Base-by-base conservation (phyloP, 768 basidiomycete species). In the Auriculariales sp. region DNA sequence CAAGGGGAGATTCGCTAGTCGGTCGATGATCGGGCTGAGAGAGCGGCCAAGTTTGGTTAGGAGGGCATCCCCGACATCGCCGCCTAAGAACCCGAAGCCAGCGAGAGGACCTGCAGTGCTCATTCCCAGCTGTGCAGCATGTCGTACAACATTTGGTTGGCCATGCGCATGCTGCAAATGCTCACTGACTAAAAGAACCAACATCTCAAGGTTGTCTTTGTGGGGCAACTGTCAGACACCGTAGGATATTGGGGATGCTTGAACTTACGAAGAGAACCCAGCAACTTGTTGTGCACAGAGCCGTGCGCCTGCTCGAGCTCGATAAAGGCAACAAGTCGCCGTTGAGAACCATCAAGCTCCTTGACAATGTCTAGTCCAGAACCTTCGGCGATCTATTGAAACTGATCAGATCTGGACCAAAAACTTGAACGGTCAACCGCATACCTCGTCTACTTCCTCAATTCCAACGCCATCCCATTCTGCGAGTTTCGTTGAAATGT, bases 121-220 rank as follows among this genome's bases (percentile, higher is more conserved):
- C 68, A 80, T 70, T 3, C 73, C 70, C 61, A 71, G 59, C 55
- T 53, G 1, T 62, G 63, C n/a, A 63, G 50, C 48, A 63, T 61
- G 48, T 72, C 68, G 32, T 70, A 61, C 28, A 48, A 30, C 42
- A 46, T 57, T 52, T 28, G 59, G 53, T 15, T 49, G 48, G 46
- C 57, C 52, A 48, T 59, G 54, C 62, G 83, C 92, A 59, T 79
- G 78, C 12, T 75, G 70, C 27, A 88, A 58, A 57, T 93, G 91
- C 14, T 87, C 73, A 83, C 85, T 90, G 9, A 89, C 66, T 17
- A 92, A 70, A 15, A 92, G 69, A 7, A 92, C 68, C 4, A 85
- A 61, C 77, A 90, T 83, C 63, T 93, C 91, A 46, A 78, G 64
- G 14, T 81, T 75, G 50, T 74, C 84, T 85, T 54, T 0, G 3